phyloP scores from a whole-genome alignment of 306 rosid species.

The Glycine latifolia region DNA sequence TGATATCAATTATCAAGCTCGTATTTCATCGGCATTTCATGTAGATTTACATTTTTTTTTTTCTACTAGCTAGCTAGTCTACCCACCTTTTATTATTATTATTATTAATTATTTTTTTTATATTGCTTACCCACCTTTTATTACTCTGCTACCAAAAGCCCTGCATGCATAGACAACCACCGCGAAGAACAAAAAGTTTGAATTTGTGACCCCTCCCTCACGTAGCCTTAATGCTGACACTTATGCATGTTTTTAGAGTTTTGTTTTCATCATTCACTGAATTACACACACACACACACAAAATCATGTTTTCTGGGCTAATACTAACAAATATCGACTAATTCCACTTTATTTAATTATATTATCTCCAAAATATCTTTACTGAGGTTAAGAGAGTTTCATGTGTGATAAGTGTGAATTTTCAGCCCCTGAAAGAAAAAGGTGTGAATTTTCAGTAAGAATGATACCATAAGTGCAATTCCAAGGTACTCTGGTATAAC shows the following conservation, averaged over 20 bases:
- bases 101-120: no score
- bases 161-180: conserved; percentile 24
- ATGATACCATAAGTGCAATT: no score
- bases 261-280: background rate
- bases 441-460: no score
- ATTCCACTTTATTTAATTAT: no score
- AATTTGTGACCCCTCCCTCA: background rate
- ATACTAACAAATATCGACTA: no score
- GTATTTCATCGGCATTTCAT: conserved; percentile 35
- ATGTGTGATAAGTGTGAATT: no score
- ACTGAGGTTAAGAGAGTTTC: no score
- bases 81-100: conserved; percentile 6
- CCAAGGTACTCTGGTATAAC: no score
- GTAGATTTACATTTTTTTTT: conserved; percentile 37
- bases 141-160: conserved; percentile 38
- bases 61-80: background rate
- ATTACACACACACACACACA: no score
- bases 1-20: conserved; percentile 35
- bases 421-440: no score
- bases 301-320: no score
- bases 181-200: background rate
- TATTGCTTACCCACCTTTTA: background rate
- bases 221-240: background rate
- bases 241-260: background rate
- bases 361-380: no score